Evolutionary conservation across 805 yeast species (phyloP), one percentile per base, ranked within the genome.

Genomic region (Jamesozyma lodderae): DNA sequence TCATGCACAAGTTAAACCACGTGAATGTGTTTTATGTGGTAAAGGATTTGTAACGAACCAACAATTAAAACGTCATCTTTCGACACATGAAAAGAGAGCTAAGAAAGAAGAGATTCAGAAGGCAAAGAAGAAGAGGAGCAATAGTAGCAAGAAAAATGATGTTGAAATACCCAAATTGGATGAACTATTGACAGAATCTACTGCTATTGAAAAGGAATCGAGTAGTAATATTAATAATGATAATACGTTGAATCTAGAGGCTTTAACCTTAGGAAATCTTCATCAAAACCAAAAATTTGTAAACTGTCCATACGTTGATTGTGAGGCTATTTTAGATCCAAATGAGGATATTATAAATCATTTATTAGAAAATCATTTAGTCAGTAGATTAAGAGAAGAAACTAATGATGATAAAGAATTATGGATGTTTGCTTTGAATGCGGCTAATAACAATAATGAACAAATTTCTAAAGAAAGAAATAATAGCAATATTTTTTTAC

Each of bases 41-140:
- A 78, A 77, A 53, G 79, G 83, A 1, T 77, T 77, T 33, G 73
- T 72, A 43, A 62, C 81, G 0, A 55, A 57, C 31, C 84, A 78
- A 52, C 82, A 77, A 48, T 59, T 78, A 33, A 68, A 66, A 41
- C 59, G 84, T 41, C 85, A 79, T 54, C 73, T 71, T 52, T 69
- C 66, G 34, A 72, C 81, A 2, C 84, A 78, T 53, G 68, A 68
- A 15, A 60, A 60, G 27, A 42, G 37, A 20, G 33, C 64, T 58
- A 38, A 32, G 25, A 31, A 18, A 18, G 8, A 31, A 20, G 6
- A 5, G 20, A 29, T 29, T 26, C 9, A 26, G 7, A 26, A 26
- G 30, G 24, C 24, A 22, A 11, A 8, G 11, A 26, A n/a, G 6
- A 16, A 7, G 5, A n/a, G 15, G 13, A 11, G 11, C 7, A 26